These are phyloP conservation scores for Fermentozyma sake DNA, from an alignment of 1,139 yeast genomes.

Conservation along the genomic window DNA sequence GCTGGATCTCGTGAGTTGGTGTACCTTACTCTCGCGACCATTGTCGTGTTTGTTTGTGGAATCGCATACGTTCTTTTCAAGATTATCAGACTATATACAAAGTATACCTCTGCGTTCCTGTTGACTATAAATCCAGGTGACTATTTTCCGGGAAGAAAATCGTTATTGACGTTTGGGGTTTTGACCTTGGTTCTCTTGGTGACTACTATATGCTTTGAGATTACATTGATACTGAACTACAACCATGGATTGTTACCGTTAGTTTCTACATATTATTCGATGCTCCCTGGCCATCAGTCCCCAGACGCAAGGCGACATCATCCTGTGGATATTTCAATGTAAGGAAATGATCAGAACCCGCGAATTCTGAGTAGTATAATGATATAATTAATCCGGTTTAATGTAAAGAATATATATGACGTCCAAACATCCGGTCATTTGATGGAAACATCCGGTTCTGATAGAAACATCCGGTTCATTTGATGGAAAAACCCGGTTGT, in stretches of 20 bases:
- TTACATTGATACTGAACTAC: constrained; percentile 34
- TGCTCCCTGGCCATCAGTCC: constrained; percentile 13
- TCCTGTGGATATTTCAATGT: no score
- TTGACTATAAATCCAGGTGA: constrained; percentile 21
- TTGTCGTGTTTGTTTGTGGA: constrained; percentile 36
- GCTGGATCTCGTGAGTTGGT: constrained; percentile 36
- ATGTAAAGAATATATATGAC: no score
- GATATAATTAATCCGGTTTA: no score
- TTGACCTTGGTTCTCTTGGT: constrained; percentile 39
- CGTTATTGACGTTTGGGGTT: constrained; percentile 46
- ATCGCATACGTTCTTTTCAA: constrained; percentile 50
- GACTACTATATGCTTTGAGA: constrained; percentile 33
- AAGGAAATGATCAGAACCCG: no score
- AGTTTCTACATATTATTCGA: constrained; percentile 21
- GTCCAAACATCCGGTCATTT: no score
- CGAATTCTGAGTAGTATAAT: no score
- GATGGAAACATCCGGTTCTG: no score
- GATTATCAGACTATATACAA: constrained; percentile 44
- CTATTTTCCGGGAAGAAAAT: constrained; percentile 46
- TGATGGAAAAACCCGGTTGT: no score
- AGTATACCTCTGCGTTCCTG: constrained; percentile 27
- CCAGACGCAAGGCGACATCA: neutral
- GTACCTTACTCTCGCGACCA: constrained; percentile 24
- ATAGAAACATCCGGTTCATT: no score
- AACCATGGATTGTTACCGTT: constrained; percentile 35